These are phyloP conservation scores for Suhomyces taliae DNA, from an alignment of 1,139 yeast species.

Conservation along the genomic window DNA sequence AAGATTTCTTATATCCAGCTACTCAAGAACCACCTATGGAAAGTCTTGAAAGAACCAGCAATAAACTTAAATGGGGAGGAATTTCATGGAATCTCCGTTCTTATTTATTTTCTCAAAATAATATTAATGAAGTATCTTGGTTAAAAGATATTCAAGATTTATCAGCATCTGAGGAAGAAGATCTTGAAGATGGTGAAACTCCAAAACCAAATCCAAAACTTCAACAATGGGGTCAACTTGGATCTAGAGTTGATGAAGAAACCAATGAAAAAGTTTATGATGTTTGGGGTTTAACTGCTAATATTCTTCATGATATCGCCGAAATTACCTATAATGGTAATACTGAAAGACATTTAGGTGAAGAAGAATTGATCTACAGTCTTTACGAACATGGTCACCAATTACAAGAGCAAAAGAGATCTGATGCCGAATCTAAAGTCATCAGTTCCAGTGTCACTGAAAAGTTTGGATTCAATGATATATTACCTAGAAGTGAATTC, in stretches of 20 bases:
- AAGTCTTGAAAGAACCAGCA: conserved; percentile 43
- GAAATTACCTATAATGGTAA: conserved; percentile 46
- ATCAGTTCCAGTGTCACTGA: conserved; percentile 32
- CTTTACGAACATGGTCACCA: conserved; percentile 52
- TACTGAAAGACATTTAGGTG: conserved; percentile 45
- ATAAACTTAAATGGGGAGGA: conserved; percentile 64
- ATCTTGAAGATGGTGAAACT: conserved; percentile 18
- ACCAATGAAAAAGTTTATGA: conserved; percentile 54
- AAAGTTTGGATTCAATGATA: conserved; percentile 49
- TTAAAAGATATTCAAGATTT: conserved; percentile 56
- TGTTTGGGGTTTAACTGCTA: conserved; percentile 93
- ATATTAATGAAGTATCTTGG: conserved; percentile 62
- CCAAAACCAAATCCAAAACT: conserved; percentile 6
- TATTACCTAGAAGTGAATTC: conserved; percentile 49
- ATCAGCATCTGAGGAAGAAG: conserved; percentile 54
- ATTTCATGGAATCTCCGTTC: conserved; percentile 65
- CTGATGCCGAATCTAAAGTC: conserved; percentile 37
- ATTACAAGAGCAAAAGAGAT: conserved; percentile 37
- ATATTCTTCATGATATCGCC: conserved; percentile 77
- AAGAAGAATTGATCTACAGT: conserved; percentile 64
- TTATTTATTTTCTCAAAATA: conserved; percentile 56
- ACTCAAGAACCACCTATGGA: conserved; percentile 32
- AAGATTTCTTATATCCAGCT: conserved; percentile 55
- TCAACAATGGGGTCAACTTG: conserved; percentile 42
- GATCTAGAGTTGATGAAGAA: conserved; percentile 38